Base-by-base conservation (phyloP, 306 rosid species). In the Vicia sativa region DNA sequence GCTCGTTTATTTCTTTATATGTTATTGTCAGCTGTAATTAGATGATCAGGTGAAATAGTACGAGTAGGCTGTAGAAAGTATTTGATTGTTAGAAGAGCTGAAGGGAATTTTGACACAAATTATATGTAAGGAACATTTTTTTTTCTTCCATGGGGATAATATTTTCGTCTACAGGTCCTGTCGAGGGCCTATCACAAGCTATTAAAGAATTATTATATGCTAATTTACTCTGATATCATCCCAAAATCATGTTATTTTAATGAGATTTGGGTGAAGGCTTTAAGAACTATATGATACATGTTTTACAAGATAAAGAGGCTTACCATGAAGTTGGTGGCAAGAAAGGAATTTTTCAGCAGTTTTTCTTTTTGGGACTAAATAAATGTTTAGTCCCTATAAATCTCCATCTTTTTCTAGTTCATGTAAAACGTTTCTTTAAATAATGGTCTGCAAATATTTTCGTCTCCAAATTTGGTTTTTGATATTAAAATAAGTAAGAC, bases 101-200 rank as follows among this genome's bases (percentile, higher is more conserved):
- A 64, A 65, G 16, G 64, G 63, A 72, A 54, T 67, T 80, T 55
- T 75, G 81, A 73, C 74, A 39, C 28, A 35, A 21, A 58, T 71
- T 72, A 56, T 39, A 55, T 44, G 72, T 56, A 77, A 31, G 26
- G 45, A 28, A 7, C 21, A 8, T 9, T 69, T 55, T 53, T 4
- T 4, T 64, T 19, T 50, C 5, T 23, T 21, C 14, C 14, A 10
- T 48, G 15, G 67, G 21, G 34, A 1, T 50, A 50, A 57, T 57
- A 3, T 16, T 42, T 41, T 38, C 54, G 8, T 68, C 58, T 14
- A 50, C 21, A 15, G 21, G 28, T 12, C 6, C 9, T 2, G 19
- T 15, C 23, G 25, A 15, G 53, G 53, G 4, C 53, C 16, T 46
- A 45, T 14, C 9, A 18, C 19, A 5, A 5, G 3, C 52, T 46